phyloP scores from a whole-genome alignment of 2,329 filamentous ascomycete genomes.

The Pseudogymnoascus sp. region DNA sequence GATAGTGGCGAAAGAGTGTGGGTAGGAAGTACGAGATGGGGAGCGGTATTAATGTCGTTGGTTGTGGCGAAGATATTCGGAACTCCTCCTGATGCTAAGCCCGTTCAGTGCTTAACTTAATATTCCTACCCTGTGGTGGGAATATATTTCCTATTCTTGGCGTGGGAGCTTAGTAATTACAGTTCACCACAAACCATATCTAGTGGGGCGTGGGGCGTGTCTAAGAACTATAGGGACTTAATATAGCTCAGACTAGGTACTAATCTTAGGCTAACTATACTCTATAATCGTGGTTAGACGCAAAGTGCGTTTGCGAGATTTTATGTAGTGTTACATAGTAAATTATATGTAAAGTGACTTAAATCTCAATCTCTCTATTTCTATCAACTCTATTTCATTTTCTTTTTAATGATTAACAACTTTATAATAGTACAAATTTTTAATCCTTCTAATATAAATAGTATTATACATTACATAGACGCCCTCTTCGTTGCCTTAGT shows the following conservation, averaged over 20 bases:
- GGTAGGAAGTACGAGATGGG: not conserved
- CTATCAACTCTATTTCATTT: too few relatives aligned
- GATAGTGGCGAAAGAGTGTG: not conserved
- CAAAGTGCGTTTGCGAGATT: too few relatives aligned
- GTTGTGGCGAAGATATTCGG: not conserved
- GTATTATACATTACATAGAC: too few relatives aligned
- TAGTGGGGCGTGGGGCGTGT: not conserved
- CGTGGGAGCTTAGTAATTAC: not conserved
- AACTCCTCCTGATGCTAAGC: not conserved
- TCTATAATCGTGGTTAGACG: too few relatives aligned
- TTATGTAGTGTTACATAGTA: too few relatives aligned
- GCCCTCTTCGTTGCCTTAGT: conserved; percentile 41
- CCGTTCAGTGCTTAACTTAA: not conserved
- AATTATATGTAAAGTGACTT: too few relatives aligned
- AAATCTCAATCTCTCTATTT: too few relatives aligned
- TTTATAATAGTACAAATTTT: too few relatives aligned
- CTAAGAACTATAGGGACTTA: too few relatives aligned
- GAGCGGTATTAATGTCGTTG: not conserved
- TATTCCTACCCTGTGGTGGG: not conserved
- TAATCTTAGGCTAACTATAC: too few relatives aligned
- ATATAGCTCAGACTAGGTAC: not conserved
- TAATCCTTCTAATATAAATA: too few relatives aligned
- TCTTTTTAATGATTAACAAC: too few relatives aligned
- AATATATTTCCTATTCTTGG: not conserved
- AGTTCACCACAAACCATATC: not conserved